Evolutionary conservation across 2,329 filamentous ascomycete species (phyloP).

Genomic region (Mycosphaerella sp.): DNA sequence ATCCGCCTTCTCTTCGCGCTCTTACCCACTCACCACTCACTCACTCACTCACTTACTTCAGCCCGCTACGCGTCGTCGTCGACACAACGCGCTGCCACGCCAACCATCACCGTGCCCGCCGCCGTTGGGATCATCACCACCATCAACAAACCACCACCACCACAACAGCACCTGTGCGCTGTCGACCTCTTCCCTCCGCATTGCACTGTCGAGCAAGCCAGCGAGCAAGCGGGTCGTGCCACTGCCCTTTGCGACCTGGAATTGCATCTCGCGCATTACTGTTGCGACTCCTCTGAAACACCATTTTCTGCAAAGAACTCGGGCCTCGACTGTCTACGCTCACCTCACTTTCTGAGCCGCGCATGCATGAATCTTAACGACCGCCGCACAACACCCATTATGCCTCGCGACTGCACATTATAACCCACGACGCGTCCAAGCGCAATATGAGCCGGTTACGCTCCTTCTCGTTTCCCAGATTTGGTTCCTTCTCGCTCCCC

Average conservation of each 20-base stretch:
- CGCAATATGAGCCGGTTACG: conserved; percentile 29
- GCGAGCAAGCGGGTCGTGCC: conserved; percentile 21
- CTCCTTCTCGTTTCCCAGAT: conserved; percentile 26
- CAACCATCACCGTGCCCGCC: neutral
- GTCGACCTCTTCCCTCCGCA: too few species aligned
- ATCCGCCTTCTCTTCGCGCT: neutral
- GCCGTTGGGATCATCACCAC: neutral
- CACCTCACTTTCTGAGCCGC: conserved; percentile 10
- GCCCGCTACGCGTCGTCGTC: neutral
- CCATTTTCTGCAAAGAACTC: conserved; percentile 14
- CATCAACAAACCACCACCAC: conserved; percentile 11
- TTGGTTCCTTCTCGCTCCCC: conserved; percentile 18
- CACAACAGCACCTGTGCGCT: too few species aligned
- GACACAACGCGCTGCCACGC: neutral
- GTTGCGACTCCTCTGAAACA: conserved; percentile 23
- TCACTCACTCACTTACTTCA: conserved; percentile 2
- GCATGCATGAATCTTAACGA: conserved; percentile 25
- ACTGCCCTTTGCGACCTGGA: conserved; percentile 14
- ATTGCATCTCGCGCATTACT: conserved; percentile 16
- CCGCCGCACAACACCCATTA: conserved; percentile 12
- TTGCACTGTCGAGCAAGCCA: too few species aligned
- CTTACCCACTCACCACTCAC: too few species aligned
- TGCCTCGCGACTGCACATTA: conserved; percentile 20
- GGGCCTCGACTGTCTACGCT: neutral
- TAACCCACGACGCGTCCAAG: conserved; percentile 12